Percentiles rank a stretch among this genome's conserved stretches.
These are phyloP conservation scores for Shiraia bambusicola DNA, from an alignment of 2,329 filamentous ascomycete species.

Conservation along the genomic window DNA sequence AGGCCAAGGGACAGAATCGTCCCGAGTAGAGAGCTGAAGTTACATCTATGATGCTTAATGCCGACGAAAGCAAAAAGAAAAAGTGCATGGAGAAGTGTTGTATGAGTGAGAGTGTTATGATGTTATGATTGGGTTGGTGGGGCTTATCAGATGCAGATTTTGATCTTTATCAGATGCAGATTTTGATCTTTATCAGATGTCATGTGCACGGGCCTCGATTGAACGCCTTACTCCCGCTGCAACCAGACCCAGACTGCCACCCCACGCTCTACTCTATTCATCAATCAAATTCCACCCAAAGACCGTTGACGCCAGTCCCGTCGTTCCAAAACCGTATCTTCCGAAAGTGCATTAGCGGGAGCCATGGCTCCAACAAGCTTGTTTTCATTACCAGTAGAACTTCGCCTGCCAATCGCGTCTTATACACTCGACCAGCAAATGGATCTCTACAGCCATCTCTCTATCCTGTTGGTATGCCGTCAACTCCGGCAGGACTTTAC, in stretches of 20 bases:
- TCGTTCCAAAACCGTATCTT: background rate
- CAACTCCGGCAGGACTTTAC: constrained; percentile 42
- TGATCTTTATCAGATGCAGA: no score
- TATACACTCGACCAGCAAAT: constrained; percentile 23
- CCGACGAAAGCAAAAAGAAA: constrained; percentile 7
- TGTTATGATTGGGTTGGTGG: constrained; percentile 6
- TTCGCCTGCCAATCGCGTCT: constrained; percentile 38
- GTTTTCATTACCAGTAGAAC: constrained; percentile 40
- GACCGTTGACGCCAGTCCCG: no score
- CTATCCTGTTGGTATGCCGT: constrained; percentile 42
- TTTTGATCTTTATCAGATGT: no score
- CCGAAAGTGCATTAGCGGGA: constrained; percentile 1
- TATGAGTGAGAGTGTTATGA: constrained; percentile 5
- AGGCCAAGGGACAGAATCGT: constrained; percentile 33
- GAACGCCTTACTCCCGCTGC: background rate
- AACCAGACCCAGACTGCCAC: background rate
- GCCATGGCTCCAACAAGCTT: constrained; percentile 8
- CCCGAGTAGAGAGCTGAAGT: constrained; percentile 18
- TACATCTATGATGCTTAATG: constrained; percentile 7
- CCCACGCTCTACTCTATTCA: no score
- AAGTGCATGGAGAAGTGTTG: constrained; percentile 21
- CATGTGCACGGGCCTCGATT: background rate
- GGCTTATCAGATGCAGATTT: no score
- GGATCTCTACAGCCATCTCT: constrained; percentile 25
- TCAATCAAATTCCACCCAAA: no score